Base-by-base conservation (phyloP, 1,139 yeast genomes). In the Casaregolazyma lundiana region DNA sequence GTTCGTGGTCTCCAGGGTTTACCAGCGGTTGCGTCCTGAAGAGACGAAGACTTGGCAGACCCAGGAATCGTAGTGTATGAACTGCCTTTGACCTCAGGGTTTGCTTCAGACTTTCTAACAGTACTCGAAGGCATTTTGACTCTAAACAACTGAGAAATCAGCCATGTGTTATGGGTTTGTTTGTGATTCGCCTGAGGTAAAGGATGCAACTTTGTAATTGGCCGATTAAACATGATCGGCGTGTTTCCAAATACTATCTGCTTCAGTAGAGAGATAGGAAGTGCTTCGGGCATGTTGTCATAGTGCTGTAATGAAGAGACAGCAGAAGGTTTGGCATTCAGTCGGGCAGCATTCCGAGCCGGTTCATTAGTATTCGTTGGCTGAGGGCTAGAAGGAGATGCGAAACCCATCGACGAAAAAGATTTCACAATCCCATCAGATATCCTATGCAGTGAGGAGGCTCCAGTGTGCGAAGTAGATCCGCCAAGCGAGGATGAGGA, bases 171-270 rank as follows among this genome's bases (percentile, higher is more conserved):
- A n/a, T 26, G 32, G 5, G 32, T 13, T 9, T 13, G 13, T 24
- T 39, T 45, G 15, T 22, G 19, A 7, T 30, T 18, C 24, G 37
- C 35, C 3, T 16, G 22, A 6, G 56, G 54, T 20, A 59, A 32
- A 7, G 59, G 58, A 36, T 59, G 63, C 22, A 57, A 46, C 43
- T 59, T 59, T 11, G 61, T 59, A 21, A 59, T 44, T 3, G 54
- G 49, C 11, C 49, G 49, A 2, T 48, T 36, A 38, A 58, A 54
- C 40, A 50, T 40, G 36, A 59, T 48, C 9, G 63, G 60, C 3
- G 61, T 48, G 22, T 53, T 49, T 2, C 63, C 63, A 44, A 59
- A 59, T 9, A 56, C 56, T n/a, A 57, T 48, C 36, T 59, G 61
- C 36, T 51, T 51, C 21, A 59, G 49, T n/a, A 50, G 49, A 4